Percentiles rank a stretch among this genome's conserved stretches.
phyloP scores from a whole-genome alignment of 1,139 yeast genomes.

The Geotrichum aggregatum region DNA sequence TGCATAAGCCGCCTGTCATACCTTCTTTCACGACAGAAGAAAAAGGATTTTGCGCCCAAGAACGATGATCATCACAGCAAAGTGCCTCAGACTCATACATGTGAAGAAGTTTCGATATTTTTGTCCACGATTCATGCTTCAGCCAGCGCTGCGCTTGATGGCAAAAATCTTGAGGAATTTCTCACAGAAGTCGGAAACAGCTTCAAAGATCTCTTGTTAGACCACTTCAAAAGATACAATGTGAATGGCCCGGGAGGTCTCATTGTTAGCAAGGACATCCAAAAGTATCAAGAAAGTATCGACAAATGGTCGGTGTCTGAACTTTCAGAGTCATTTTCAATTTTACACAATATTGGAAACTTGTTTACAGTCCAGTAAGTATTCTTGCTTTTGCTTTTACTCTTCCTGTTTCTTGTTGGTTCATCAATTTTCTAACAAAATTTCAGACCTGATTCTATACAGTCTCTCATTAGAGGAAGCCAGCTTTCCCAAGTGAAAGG shows the following conservation, averaged over 20 bases:
- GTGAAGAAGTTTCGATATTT: conserved; percentile 58
- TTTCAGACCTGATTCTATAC: conserved; percentile 54
- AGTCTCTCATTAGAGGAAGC: conserved; percentile 79
- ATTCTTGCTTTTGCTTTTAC: conserved; percentile 3
- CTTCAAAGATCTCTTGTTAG: conserved; percentile 57
- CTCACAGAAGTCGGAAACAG: conserved; percentile 58
- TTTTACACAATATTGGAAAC: conserved; percentile 78
- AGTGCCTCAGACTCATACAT: conserved; percentile 55
- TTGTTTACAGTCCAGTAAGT: conserved; percentile 58
- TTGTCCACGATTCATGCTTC: conserved; percentile 42
- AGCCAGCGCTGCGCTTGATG: conserved; percentile 44
- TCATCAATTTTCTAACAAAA: too few species aligned
- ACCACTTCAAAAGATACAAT: conserved; percentile 70
- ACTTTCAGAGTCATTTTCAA: conserved; percentile 63
- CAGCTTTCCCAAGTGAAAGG: conserved; percentile 68
- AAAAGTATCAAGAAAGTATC: conserved; percentile 68
- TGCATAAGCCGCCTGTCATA: conserved; percentile 31
- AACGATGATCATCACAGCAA: conserved; percentile 41
- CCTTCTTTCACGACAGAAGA: conserved; percentile 58
- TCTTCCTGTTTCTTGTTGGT: background rate
- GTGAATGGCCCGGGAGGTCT: conserved; percentile 82
- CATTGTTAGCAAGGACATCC: conserved; percentile 77
- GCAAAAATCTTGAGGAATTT: conserved; percentile 52
- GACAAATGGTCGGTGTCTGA: conserved; percentile 66
- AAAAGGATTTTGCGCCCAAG: conserved; percentile 55